Percentiles rank a stretch among this genome's conserved stretches.
Evolutionary conservation across 2,329 filamentous ascomycete species (phyloP).

Genomic region (Phaeosphaeriaceae sp.): DNA sequence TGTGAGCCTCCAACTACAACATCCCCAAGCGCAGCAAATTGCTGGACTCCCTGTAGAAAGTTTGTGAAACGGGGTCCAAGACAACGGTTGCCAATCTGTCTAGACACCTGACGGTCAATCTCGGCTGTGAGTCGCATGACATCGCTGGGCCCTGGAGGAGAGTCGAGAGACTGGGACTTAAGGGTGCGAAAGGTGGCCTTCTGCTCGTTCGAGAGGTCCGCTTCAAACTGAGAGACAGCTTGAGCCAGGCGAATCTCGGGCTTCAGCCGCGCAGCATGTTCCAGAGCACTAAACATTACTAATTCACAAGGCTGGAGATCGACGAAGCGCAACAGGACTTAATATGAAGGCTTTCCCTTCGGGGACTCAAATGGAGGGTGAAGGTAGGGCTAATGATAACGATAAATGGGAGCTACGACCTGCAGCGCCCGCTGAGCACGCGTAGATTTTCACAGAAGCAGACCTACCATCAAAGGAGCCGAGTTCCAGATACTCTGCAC

Average conservation of each 20-base stretch:
- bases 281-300: too few species aligned
- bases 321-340: too few species aligned
- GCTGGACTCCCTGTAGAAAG: constrained; percentile 51
- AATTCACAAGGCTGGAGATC: too few species aligned
- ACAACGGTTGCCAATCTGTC: constrained; percentile 37
- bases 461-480: too few species aligned
- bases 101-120: constrained; percentile 33
- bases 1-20: constrained; percentile 52
- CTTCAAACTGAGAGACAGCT: constrained; percentile 51
- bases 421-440: too few species aligned
- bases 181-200: constrained; percentile 38
- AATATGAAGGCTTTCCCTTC: too few species aligned
- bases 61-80: constrained; percentile 53
- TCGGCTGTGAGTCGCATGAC: constrained; percentile 49
- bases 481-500: too few species aligned
- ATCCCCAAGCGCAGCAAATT: constrained; percentile 53
- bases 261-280: constrained; percentile 31
- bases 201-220: constrained; percentile 44
- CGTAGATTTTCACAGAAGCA: too few species aligned
- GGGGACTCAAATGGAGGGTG: too few species aligned
- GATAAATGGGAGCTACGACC: too few species aligned
- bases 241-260: constrained; percentile 51
- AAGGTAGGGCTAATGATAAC: too few species aligned
- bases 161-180: constrained; percentile 18
- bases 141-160: constrained; percentile 42